Conservation (phyloP, 2,329 filamentous ascomycete species). For the Eutypella sp. region DNA sequence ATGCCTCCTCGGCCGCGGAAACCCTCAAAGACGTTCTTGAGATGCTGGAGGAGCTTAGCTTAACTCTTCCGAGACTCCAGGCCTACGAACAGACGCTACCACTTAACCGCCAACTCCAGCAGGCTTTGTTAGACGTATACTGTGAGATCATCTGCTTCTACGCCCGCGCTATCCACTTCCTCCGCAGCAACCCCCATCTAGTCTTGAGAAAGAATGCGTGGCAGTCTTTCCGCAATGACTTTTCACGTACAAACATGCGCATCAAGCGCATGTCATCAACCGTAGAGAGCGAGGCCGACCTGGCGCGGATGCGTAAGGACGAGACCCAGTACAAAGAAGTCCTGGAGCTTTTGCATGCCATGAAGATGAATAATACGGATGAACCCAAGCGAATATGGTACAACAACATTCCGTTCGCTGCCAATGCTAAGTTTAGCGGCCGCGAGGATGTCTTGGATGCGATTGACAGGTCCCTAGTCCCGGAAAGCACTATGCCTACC, state of each 20-base stretch:
- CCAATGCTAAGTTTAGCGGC: constrained; percentile 2
- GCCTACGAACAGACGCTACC: constrained; percentile 22
- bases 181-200: constrained; percentile 23
- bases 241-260: constrained; percentile 13
- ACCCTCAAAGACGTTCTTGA: constrained; percentile 20
- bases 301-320: constrained; percentile 22
- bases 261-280: constrained; percentile 20
- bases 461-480: neutral
- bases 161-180: constrained; percentile 26
- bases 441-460: constrained; percentile 1
- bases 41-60: constrained; percentile 25
- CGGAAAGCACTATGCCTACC: neutral
- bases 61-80: constrained; percentile 23
- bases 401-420: constrained; percentile 9
- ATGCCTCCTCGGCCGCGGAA: constrained; percentile 18
- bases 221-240: constrained; percentile 18
- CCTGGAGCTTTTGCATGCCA: neutral
- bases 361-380: constrained; percentile 6
- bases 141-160: constrained; percentile 28
- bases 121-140: constrained; percentile 24
- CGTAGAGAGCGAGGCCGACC: constrained; percentile 24
- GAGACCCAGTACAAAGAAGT: constrained; percentile 13
- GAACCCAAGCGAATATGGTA: constrained; percentile 4
- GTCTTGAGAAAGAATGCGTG: constrained; percentile 17
- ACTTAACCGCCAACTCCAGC: constrained; percentile 19